Conservation (phyloP, 179 eudicot species). For the Beta lomatogona region DNA sequence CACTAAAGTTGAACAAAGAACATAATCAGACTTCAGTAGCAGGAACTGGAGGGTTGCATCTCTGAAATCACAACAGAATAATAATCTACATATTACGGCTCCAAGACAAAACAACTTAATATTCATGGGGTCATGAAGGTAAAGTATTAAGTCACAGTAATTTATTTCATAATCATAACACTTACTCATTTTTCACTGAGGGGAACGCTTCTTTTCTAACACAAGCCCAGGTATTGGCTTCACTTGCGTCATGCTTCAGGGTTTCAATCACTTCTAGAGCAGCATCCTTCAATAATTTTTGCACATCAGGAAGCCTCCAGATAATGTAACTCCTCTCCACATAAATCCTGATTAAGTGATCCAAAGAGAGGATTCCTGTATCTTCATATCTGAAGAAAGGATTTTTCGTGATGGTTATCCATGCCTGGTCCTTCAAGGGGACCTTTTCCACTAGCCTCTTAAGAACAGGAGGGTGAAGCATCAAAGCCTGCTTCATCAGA, state of each 20-base stretch:
- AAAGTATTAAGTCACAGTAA: no score
- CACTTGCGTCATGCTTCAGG: constrained; percentile 50
- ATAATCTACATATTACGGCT: no score
- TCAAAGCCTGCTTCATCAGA: constrained; percentile 90
- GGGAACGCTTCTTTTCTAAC: constrained; percentile 90
- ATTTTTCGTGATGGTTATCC: constrained; percentile 54
- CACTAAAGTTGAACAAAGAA: not conserved
- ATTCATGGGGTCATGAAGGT: no score
- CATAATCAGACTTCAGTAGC: constrained; percentile 7
- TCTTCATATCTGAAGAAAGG: constrained; percentile 59
- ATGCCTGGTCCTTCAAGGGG: constrained; percentile 79
- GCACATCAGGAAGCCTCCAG: constrained; percentile 94
- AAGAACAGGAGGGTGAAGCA: constrained; percentile 87
- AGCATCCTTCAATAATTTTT: constrained; percentile 71
- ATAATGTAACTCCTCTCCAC: constrained; percentile 85
- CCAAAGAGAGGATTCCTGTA: constrained; percentile 68
- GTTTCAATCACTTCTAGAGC: constrained; percentile 66
- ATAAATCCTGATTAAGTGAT: constrained; percentile 84
- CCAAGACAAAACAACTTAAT: no score
- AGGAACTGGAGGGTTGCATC: not conserved
- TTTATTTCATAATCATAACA: constrained; percentile 2
- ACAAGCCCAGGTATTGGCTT: constrained; percentile 86
- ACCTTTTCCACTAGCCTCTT: constrained; percentile 78
- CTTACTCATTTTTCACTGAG: constrained; percentile 88
- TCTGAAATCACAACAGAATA: not conserved